Conservation (phyloP, 768 basidiomycete genomes). For the Sarcodon aspratus region DNA sequence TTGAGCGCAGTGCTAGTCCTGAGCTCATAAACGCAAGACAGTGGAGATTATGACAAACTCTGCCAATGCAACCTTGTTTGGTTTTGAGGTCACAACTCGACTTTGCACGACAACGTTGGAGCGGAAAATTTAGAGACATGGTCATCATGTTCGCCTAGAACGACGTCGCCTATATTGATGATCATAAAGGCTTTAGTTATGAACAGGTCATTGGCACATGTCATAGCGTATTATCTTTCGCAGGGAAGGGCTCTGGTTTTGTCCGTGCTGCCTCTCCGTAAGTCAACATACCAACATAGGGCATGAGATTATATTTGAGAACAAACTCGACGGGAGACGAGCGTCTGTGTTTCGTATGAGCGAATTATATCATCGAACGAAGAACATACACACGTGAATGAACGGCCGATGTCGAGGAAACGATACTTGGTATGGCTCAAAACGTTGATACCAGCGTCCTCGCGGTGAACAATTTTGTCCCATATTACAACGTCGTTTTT, state of each 20-base stretch:
- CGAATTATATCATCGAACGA: constrained; percentile 3
- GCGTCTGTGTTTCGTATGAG: constrained; percentile 34
- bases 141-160: too few species aligned
- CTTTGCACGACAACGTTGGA: too few species aligned
- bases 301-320: constrained; percentile 86
- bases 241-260: constrained; percentile 22
- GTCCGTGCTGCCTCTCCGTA: constrained; percentile 62
- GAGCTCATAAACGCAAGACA: too few species aligned
- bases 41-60: too few species aligned
- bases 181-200: neutral
- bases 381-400: constrained; percentile 57
- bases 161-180: neutral
- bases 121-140: too few species aligned
- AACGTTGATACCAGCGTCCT: constrained; percentile 59
- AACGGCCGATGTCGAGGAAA: constrained; percentile 61
- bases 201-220: neutral
- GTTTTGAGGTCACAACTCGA: too few species aligned
- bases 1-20: too few species aligned
- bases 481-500: constrained; percentile 79
- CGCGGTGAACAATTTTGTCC: constrained; percentile 83
- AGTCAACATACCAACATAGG: constrained; percentile 70
- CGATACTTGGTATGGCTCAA: constrained; percentile 73
- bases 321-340: constrained; percentile 55
- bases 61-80: too few species aligned
- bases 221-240: neutral